phyloP scores from a whole-genome alignment of 306 rosid genomes.

The Spatholobus suberectus region DNA sequence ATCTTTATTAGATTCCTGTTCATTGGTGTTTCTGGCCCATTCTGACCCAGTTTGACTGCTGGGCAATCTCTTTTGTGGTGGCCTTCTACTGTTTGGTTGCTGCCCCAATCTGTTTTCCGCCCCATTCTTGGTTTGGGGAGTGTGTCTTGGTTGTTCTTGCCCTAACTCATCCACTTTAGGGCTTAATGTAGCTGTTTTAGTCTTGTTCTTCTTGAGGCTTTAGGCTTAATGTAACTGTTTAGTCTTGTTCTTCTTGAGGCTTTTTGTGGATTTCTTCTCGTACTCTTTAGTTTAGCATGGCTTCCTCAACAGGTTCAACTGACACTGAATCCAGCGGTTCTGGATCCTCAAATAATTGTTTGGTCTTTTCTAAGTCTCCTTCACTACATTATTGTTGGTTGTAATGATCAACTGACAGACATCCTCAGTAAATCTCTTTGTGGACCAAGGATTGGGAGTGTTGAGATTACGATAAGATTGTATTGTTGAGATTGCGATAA shows the following conservation, averaged over 20 bases:
- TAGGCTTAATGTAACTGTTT: neutral
- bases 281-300: neutral
- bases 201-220: neutral
- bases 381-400: neutral
- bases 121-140: neutral
- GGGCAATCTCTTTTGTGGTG: neutral
- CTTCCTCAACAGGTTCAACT: neutral
- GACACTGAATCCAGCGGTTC: neutral
- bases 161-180: neutral
- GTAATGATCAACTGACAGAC: neutral
- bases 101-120: neutral
- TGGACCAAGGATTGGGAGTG: neutral
- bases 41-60: neutral
- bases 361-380: neutral
- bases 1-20: neutral
- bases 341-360: neutral
- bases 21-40: neutral
- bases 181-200: neutral
- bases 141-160: neutral
- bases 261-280: neutral
- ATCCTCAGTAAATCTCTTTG: neutral
- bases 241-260: too few relatives aligned
- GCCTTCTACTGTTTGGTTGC: neutral
- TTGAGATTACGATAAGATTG: too few relatives aligned
- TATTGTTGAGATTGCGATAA: neutral